Evolutionary conservation across 495 filamentous ascomycete genomes (phyloP).

Genomic region (Hypoxylon rickii): DNA sequence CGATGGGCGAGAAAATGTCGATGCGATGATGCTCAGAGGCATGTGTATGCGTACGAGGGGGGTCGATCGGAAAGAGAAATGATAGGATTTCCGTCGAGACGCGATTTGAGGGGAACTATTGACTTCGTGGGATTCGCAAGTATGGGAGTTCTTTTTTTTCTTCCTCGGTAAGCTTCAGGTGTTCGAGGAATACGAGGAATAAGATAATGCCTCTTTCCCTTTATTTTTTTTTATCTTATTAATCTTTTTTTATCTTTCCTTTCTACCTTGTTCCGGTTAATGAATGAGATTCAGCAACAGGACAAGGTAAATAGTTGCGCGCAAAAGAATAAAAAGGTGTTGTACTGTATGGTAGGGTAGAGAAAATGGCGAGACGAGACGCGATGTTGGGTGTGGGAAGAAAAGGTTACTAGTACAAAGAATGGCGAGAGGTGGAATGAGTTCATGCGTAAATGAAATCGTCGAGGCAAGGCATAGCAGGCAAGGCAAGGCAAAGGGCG

Average conservation of each 20-base stretch:
- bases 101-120: constrained; percentile 10
- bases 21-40: constrained; percentile 28
- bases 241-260: neutral
- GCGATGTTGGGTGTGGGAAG: constrained; percentile 18
- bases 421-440: constrained; percentile 37
- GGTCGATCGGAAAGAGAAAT: constrained; percentile 2
- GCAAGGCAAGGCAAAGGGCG: constrained; percentile 23
- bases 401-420: constrained; percentile 27
- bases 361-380: constrained; percentile 24
- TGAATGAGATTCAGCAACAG: constrained; percentile 18
- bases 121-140: constrained; percentile 21
- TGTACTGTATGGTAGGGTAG: constrained; percentile 13
- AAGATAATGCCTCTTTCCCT: constrained; percentile 15
- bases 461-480: constrained; percentile 34
- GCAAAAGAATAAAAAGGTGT: constrained; percentile 13
- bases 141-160: constrained; percentile 2
- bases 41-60: constrained; percentile 14
- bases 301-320: constrained; percentile 1
- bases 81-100: neutral
- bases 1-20: constrained; percentile 15
- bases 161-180: neutral
- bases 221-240: neutral
- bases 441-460: constrained; percentile 32
- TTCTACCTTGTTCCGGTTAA: neutral
- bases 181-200: constrained; percentile 21